A percentile compares a stretch with the other conserved stretches of the same genome.
Evolutionary conservation across 305 asterid species (phyloP).

Genomic region (Solanum hybrid): DNA sequence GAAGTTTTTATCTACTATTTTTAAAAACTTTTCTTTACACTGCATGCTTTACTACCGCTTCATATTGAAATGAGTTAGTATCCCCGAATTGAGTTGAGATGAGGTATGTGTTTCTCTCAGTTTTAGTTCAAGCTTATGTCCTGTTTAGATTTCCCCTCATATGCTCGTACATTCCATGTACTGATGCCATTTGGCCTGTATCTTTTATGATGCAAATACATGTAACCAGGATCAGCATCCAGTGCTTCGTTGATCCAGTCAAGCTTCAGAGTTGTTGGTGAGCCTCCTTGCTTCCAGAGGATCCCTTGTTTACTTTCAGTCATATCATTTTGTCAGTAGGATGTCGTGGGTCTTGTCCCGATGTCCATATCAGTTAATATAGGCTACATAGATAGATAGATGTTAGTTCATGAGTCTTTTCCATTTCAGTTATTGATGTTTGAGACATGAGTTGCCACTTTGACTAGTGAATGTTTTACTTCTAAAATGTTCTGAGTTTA

Average conservation of each 20-base stretch:
- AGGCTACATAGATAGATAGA: not conserved
- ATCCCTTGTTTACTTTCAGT: no score
- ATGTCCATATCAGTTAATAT: no score
- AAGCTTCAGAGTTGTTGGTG: not conserved
- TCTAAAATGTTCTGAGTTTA: not conserved
- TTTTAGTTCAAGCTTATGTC: no score
- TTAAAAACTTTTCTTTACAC: not conserved
- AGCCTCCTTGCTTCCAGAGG: not conserved
- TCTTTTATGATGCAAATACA: no score
- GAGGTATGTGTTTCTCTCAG: not conserved
- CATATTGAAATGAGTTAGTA: not conserved
- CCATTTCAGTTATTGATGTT: no score
- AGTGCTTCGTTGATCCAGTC: not conserved
- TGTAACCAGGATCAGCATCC: not conserved
- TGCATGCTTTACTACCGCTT: not conserved
- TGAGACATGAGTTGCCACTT: not conserved
- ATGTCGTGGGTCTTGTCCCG: not conserved
- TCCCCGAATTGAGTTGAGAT: not conserved
- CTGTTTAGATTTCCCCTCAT: not conserved
- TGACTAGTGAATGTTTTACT: not conserved
- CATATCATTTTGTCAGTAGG: not conserved
- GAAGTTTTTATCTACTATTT: no score
- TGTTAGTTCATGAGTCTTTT: not conserved
- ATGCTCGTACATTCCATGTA: not conserved
- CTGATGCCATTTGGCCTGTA: no score